Evolutionary conservation across 2,329 filamentous ascomycete species (phyloP), one percentile per base, ranked within the genome.

Genomic region (Paraconiothyrium sp.): DNA sequence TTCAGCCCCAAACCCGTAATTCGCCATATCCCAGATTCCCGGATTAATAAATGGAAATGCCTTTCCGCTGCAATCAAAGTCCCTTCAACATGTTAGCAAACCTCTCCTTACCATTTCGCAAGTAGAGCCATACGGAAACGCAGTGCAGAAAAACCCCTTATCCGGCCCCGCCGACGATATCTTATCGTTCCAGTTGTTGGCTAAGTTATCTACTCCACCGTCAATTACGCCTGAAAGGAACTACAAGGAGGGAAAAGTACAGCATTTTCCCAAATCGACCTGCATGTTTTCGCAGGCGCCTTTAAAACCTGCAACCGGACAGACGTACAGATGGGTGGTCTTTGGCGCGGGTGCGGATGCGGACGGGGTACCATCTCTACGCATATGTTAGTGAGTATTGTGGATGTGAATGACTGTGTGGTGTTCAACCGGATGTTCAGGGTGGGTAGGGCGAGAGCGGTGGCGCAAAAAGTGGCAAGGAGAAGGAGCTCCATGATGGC

Each of bases 21-120:
- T 61, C 6, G 34, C 22, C 46, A 73, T 57, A 8, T 64, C 59
- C 46, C 59, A 54, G 11, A 73, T 67, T 5, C 69, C 67, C 16
- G 71, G 71, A 34, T 61, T 65, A 8, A 67, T 68, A 34, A 73
- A 71, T 10, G 67, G 68, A 20, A 72, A 59, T 22, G 68, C 65
- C 32, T 66, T 61, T 4, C 68, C 69, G 4, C 22, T 57, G 44
- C 71, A 73, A 2, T 65, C 56, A 22, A 54, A 52, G 5, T 65
- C 50, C 13, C 66, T 69, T n/a, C 16, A 24, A 10, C 16, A 6
- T 20, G 32, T 64, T 41, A 65, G 55, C 47, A 6, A 30, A 30
- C 27, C 27, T 65, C 50, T 8, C 66, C 68, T n/a, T 20, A 24
- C 13, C 16, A 6, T 27, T 27, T 64, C 43, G 63, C 50, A 41